Base-by-base conservation (phyloP, 73 alveolate genomes). In the Tetrahymena elliotti region DNA sequence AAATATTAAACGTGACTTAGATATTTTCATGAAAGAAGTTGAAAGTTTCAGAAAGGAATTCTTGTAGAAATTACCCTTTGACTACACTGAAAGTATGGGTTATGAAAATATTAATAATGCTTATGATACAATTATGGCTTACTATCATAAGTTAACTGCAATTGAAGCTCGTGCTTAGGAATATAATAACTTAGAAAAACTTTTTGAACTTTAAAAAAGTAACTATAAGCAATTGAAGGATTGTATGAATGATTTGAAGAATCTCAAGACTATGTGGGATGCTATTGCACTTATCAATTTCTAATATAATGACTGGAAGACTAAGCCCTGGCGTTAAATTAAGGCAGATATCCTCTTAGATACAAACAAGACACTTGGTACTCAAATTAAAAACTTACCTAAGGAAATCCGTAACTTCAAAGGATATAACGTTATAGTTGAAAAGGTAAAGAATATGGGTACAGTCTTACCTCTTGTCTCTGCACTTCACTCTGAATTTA, bases 221-320 rank as follows among this genome's bases (percentile, higher is more conserved):
- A 97, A 98, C 16, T 98, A 99, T 96, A 98, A 98, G 93, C 99
- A 98, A 95, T 97, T 98, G 27, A 98, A 98, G 94, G 99, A 99
- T 95, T 99, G 99, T 84, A 97, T 96, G 95, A 98, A 97, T 83
- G 99, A 99, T 82, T 97, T 99, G 34, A 96, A 96, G 88, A 96
- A 98, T 93, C 97, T 98, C 88, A 99, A 99, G 96, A 98, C 97
- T 96, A 95, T 99, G 98, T 99, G 99, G 99, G 99, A 99, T 98
- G 99, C 99, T 93, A 97, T 99, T 53, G 97, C 99, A 39, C 97
- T 98, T 18, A 98, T 97, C 33, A 95, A 97, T 93, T 98, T 95
- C 96, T 98, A 99, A 93, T 99, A 98, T 96, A 99, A 99, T 93
- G 99, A 99, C 95, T 99, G 99, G 99, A 98, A 99, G 96, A 96